phyloP scores from a whole-genome alignment of 75 land plant genomes.

The Chamaecyparis obtusa region DNA sequence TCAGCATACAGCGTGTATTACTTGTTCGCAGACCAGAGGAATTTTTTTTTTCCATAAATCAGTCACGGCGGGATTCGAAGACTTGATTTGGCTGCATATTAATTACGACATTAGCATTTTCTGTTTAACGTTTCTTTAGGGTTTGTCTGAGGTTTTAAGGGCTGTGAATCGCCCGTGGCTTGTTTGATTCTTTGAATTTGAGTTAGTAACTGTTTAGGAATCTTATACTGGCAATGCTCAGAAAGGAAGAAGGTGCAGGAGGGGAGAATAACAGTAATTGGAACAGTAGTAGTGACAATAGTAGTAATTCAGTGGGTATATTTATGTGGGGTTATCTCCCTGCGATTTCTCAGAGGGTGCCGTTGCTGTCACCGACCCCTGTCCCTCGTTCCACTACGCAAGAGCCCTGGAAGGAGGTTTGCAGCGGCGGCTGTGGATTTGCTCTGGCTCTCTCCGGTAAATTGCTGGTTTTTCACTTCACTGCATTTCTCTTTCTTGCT shows the following conservation, averaged over 20 bases:
- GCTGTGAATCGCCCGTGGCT: too few relatives aligned
- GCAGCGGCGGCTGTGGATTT: slow-evolving; percentile 97
- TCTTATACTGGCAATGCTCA: background rate
- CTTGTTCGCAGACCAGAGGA: background rate
- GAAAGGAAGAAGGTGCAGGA: slow-evolving; percentile 22
- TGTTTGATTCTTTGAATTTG: background rate
- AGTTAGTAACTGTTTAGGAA: background rate
- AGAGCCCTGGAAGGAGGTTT: slow-evolving; percentile 67
- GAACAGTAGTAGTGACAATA: background rate
- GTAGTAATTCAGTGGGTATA: slow-evolving; percentile 31
- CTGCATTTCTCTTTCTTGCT: background rate
- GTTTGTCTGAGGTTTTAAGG: background rate
- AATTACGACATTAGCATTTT: background rate
- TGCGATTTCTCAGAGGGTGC: slow-evolving; percentile 77
- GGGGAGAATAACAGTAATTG: background rate
- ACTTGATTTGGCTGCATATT: too few relatives aligned
- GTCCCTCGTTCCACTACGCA: slow-evolving; percentile 42
- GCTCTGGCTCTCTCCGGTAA: slow-evolving; percentile 93
- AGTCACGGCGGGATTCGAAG: background rate
- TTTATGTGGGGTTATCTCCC: slow-evolving; percentile 98
- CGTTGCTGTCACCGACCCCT: slow-evolving; percentile 56
- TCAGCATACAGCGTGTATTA: too few relatives aligned
- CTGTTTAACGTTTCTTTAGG: background rate
- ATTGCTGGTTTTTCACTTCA: background rate
- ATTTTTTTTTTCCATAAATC: background rate